phyloP scores from a whole-genome alignment of 2,329 filamentous ascomycete species.

The Parastagonospora nodorum region DNA sequence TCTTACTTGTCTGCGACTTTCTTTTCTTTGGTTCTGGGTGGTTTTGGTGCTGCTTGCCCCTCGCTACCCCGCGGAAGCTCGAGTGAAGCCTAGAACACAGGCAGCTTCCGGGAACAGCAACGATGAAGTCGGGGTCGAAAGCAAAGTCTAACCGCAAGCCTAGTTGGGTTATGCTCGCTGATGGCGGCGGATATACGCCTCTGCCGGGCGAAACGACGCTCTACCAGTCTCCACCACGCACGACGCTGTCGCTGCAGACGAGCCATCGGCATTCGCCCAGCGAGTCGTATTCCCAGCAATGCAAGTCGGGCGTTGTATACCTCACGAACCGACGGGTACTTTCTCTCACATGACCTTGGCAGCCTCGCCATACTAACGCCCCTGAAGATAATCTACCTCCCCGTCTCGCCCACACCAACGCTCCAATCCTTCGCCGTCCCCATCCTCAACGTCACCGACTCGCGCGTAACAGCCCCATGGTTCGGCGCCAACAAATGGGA shows the following conservation, averaged over 20 bases:
- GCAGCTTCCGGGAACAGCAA: background rate
- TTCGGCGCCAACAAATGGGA: slow-evolving; percentile 93
- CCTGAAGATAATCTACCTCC: slow-evolving; percentile 83
- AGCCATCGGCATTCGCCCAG: slow-evolving; percentile 68
- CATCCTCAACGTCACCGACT: slow-evolving; percentile 85
- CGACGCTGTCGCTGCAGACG: slow-evolving; percentile 75
- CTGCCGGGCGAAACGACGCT: slow-evolving; percentile 83
- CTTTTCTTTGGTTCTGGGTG: background rate
- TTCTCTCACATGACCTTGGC: background rate
- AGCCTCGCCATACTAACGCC: slow-evolving; percentile 6
- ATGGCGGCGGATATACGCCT: slow-evolving; percentile 74
- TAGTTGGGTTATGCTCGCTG: slow-evolving; percentile 92
- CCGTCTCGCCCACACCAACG: slow-evolving; percentile 66
- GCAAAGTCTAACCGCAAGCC: slow-evolving; percentile 40
- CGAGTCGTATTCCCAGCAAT: slow-evolving; percentile 70
- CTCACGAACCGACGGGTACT: slow-evolving; percentile 83
- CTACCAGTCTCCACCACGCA: slow-evolving; percentile 78
- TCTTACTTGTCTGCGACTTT: background rate
- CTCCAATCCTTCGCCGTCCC: slow-evolving; percentile 90
- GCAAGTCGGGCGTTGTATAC: slow-evolving; percentile 75
- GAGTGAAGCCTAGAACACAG: slow-evolving; percentile 2
- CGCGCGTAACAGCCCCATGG: slow-evolving; percentile 84
- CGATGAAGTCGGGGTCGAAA: slow-evolving; percentile 18
- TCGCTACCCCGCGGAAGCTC: slow-evolving; percentile 12
- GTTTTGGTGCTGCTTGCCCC: slow-evolving; percentile 4